Conservation (phyloP, 1,284 basidiomycete genomes). For the Ustilago loliicola region DNA sequence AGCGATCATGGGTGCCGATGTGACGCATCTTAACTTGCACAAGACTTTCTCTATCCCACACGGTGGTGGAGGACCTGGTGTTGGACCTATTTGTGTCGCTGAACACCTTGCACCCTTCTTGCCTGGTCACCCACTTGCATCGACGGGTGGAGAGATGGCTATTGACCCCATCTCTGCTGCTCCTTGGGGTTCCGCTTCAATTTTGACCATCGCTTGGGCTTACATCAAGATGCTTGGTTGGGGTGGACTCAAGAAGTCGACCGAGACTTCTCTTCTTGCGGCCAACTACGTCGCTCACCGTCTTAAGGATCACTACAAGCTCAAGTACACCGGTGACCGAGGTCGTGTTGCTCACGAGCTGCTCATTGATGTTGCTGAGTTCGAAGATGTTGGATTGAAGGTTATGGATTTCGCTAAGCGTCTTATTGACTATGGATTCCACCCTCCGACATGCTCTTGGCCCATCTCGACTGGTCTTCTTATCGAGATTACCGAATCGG, state of each 20-base stretch:
- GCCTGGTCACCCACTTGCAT: slow-evolving; percentile 86
- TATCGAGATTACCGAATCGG: slow-evolving; percentile 69
- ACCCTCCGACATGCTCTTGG: slow-evolving; percentile 68
- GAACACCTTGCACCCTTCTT: slow-evolving; percentile 94
- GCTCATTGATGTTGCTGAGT: slow-evolving; percentile 93
- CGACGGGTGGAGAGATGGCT: slow-evolving; percentile 79
- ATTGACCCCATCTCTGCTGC: slow-evolving; percentile 92
- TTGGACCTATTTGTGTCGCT: slow-evolving; percentile 94
- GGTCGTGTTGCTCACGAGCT: slow-evolving; percentile 95
- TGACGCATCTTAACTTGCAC: slow-evolving; percentile 97
- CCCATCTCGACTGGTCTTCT: slow-evolving; percentile 68
- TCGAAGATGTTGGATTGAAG: slow-evolving; percentile 87
- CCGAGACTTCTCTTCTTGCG: slow-evolving; percentile 88
- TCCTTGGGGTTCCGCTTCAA: slow-evolving; percentile 93
- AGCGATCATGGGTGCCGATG: slow-evolving; percentile 94
- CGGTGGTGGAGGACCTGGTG: slow-evolving; percentile 95
- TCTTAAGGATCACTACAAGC: slow-evolving; percentile 85
- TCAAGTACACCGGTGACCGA: slow-evolving; percentile 90
- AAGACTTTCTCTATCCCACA: slow-evolving; percentile 97
- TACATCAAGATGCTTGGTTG: slow-evolving; percentile 87
- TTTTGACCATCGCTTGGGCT: slow-evolving; percentile 97
- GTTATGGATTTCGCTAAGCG: slow-evolving; percentile 97
- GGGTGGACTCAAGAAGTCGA: slow-evolving; percentile 84
- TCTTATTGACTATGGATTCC: slow-evolving; percentile 76
- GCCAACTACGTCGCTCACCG: slow-evolving; percentile 97